A percentile compares a stretch with the other conserved stretches of the same genome.
Evolutionary conservation across 805 yeast genomes (phyloP).

Genomic region (Osmozyma mogii): DNA sequence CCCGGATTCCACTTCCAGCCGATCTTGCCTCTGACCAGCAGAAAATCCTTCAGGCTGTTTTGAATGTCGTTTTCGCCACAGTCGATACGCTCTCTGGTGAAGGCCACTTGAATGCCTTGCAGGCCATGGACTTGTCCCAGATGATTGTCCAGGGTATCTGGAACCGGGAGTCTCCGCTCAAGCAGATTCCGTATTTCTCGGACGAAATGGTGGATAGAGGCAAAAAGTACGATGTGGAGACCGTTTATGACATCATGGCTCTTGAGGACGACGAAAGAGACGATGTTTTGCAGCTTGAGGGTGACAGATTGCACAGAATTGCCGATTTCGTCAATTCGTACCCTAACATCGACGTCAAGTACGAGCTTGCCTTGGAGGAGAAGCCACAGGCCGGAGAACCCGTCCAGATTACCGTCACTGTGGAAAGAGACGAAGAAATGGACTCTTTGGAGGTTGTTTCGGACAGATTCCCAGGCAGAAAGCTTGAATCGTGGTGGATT

Average conservation of each 20-base stretch:
- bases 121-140: constrained; percentile 82
- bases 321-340: constrained; percentile 86
- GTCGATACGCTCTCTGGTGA: constrained; percentile 75
- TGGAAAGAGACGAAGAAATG: constrained; percentile 73
- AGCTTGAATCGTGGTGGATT: constrained; percentile 80
- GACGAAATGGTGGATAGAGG: constrained; percentile 49
- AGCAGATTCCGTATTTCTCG: constrained; percentile 69
- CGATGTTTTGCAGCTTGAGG: constrained; percentile 46
- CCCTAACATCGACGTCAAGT: constrained; percentile 73
- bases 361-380: constrained; percentile 37
- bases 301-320: constrained; percentile 49
- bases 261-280: constrained; percentile 73
- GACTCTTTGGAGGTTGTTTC: constrained; percentile 53
- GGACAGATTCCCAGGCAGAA: constrained; percentile 50
- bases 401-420: constrained; percentile 36
- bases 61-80: constrained; percentile 53
- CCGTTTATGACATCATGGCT: constrained; percentile 73
- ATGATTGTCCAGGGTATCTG: constrained; percentile 83
- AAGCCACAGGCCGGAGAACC: constrained; percentile 42
- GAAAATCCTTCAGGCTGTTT: constrained; percentile 39
- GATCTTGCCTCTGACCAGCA: constrained; percentile 56
- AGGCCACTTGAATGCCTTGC: constrained; percentile 69
- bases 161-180: constrained; percentile 70
- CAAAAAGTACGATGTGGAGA: constrained; percentile 44
- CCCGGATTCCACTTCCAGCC: constrained; percentile 52